These are phyloP conservation scores for Xylaria grammica DNA, from an alignment of 495 filamentous ascomycete genomes.

Conservation along the genomic window DNA sequence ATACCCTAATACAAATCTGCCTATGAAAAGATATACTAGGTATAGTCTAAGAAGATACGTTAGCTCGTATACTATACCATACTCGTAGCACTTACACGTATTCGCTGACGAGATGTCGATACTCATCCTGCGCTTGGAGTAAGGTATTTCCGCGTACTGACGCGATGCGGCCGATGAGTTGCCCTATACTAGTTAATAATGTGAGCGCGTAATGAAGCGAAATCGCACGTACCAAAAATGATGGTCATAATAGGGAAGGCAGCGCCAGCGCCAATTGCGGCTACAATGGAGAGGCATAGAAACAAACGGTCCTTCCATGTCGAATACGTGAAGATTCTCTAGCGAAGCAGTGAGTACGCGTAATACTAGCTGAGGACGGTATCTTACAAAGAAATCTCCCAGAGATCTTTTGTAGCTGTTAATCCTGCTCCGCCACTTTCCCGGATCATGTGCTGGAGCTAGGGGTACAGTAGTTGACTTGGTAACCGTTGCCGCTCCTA, in stretches of 20 bases:
- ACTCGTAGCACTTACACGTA: constrained; percentile 31
- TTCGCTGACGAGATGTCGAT: constrained; percentile 28
- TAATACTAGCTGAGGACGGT: constrained; percentile 37
- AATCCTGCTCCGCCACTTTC: constrained; percentile 19
- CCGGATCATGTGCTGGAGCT: constrained; percentile 1
- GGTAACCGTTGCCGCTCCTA: not conserved
- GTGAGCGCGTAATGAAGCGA: constrained; percentile 17
- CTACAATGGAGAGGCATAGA: constrained; percentile 45
- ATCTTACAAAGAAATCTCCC: constrained; percentile 24
- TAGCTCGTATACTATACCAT: constrained; percentile 2
- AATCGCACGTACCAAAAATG: constrained; percentile 46
- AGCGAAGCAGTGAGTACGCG: not conserved
- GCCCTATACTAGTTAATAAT: constrained; percentile 34
- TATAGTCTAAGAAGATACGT: constrained; percentile 47
- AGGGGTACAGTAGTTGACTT: constrained; percentile 15
- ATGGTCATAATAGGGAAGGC: constrained; percentile 57
- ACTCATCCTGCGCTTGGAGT: constrained; percentile 26
- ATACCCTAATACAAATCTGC: constrained; percentile 61
- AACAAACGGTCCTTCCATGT: constrained; percentile 50
- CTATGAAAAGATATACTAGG: constrained; percentile 68
- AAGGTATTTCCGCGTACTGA: constrained; percentile 24
- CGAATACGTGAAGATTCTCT: constrained; percentile 57
- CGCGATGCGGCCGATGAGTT: constrained; percentile 44
- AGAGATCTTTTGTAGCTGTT: constrained; percentile 7
- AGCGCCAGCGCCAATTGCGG: constrained; percentile 56